phyloP scores from a whole-genome alignment of 169 alveolate species.

The Plasmodium inui region DNA sequence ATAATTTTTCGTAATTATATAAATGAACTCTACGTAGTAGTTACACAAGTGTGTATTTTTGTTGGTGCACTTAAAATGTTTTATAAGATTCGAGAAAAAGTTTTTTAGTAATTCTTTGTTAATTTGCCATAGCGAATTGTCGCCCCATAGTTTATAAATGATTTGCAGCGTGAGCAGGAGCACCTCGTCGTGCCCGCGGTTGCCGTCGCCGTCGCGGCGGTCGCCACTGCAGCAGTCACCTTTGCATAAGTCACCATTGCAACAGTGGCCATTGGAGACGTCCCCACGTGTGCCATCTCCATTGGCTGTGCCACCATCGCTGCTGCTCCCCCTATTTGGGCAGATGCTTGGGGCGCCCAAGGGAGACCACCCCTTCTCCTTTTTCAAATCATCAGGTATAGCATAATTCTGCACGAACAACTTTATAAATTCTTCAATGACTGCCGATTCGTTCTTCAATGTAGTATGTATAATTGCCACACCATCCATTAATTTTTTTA shows the following conservation, averaged over 20 bases:
- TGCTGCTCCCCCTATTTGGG: background rate
- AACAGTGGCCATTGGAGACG: background rate
- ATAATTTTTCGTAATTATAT: constrained; percentile 22
- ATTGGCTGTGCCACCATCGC: background rate
- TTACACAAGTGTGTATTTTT: constrained; percentile 53
- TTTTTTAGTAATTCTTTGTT: constrained; percentile 42
- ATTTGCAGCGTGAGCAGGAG: constrained; percentile 44
- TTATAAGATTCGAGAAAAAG: constrained; percentile 40
- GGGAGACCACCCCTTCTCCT: background rate
- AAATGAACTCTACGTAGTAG: constrained; percentile 54
- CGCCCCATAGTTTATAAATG: constrained; percentile 51
- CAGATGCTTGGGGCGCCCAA: background rate
- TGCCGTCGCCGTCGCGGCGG: background rate
- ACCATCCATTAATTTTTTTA: constrained; percentile 47
- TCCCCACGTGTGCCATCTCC: background rate
- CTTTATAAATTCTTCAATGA: constrained; percentile 59
- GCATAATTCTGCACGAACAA: constrained; percentile 35
- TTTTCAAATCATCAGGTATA: background rate
- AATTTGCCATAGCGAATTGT: constrained; percentile 72
- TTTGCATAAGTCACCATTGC: background rate
- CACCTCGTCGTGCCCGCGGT: background rate
- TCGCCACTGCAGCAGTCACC: background rate
- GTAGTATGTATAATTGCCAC: constrained; percentile 39
- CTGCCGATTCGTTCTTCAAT: constrained; percentile 55
- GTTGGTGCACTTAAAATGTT: constrained; percentile 55